phyloP scores from a whole-genome alignment of 306 rosid genomes.

The Alnus rubra region DNA sequence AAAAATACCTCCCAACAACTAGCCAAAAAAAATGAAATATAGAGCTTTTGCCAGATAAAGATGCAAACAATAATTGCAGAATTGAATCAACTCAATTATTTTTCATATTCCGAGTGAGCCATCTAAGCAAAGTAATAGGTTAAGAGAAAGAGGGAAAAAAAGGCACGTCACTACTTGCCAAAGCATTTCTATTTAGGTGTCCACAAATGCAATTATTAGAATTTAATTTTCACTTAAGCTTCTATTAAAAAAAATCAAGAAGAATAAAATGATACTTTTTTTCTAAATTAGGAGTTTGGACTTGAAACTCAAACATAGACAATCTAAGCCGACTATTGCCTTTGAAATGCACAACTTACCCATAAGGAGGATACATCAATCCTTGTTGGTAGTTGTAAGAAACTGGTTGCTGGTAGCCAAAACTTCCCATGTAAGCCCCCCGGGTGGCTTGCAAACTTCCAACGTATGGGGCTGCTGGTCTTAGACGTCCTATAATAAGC shows the following conservation, averaged over 20 bases:
- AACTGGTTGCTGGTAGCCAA: conserved; percentile 88
- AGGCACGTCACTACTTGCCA: neutral
- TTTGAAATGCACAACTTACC: conserved; percentile 52
- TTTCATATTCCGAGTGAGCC: neutral
- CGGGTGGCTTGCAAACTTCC: conserved; percentile 65
- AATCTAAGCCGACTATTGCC: neutral
- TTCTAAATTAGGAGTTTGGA: neutral
- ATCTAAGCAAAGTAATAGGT: neutral
- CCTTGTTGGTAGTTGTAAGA: conserved; percentile 81
- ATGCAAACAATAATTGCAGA: neutral
- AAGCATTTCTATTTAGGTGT: neutral
- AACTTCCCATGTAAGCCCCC: conserved; percentile 64
- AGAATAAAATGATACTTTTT: neutral
- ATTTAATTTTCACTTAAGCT: neutral
- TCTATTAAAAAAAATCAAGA: neutral
- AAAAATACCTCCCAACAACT: neutral
- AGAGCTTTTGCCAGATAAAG: neutral
- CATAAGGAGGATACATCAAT: conserved; percentile 77
- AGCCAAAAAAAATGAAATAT: neutral
- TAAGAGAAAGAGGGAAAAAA: neutral
- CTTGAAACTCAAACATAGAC: neutral
- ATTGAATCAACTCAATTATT: neutral
- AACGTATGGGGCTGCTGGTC: conserved; percentile 62
- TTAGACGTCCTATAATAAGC: conserved; percentile 56
- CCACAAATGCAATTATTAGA: neutral